These are phyloP conservation scores for Stevia rebaudiana DNA, from an alignment of 140 eudicot genomes.

Conservation along the genomic window DNA sequence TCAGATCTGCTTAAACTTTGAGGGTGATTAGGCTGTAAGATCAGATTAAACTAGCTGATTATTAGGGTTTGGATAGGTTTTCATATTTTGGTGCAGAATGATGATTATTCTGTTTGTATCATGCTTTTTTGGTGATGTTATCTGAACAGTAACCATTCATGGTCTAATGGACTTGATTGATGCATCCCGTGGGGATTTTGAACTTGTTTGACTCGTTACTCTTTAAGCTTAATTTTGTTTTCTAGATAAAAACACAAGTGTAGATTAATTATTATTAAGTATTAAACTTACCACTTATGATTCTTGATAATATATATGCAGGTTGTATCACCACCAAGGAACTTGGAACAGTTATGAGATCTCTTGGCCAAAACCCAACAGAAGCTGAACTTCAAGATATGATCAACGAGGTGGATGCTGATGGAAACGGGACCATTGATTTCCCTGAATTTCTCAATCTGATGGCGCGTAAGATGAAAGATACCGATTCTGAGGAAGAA, in stretches of 20 bases:
- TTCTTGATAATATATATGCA: not conserved
- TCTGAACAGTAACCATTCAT: not conserved
- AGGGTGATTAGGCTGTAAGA: not conserved
- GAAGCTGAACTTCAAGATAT: slow-evolving; percentile 41
- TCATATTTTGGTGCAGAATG: not conserved
- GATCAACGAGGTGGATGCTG: slow-evolving; percentile 49
- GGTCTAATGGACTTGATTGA: not conserved
- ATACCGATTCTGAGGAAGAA: slow-evolving; percentile 41
- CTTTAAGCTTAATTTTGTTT: not conserved
- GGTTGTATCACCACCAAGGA: slow-evolving; percentile 47
- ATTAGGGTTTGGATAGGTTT: not conserved
- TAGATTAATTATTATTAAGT: not conserved
- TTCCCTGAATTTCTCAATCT: slow-evolving; percentile 37
- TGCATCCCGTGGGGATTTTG: not conserved
- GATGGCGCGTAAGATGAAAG: slow-evolving; percentile 45
- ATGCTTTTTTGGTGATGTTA: not conserved
- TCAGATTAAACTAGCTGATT: not conserved
- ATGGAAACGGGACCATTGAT: slow-evolving; percentile 41
- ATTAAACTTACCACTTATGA: not conserved
- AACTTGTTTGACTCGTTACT: not conserved
- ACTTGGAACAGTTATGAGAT: slow-evolving; percentile 44
- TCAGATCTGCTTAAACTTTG: slow-evolving; percentile 13
- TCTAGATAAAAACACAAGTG: not conserved
- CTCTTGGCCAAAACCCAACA: slow-evolving; percentile 44
- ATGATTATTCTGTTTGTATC: not conserved